These are phyloP conservation scores for Hypholoma sublateritium DNA, from an alignment of 768 basidiomycete genomes.

Conservation along the genomic window DNA sequence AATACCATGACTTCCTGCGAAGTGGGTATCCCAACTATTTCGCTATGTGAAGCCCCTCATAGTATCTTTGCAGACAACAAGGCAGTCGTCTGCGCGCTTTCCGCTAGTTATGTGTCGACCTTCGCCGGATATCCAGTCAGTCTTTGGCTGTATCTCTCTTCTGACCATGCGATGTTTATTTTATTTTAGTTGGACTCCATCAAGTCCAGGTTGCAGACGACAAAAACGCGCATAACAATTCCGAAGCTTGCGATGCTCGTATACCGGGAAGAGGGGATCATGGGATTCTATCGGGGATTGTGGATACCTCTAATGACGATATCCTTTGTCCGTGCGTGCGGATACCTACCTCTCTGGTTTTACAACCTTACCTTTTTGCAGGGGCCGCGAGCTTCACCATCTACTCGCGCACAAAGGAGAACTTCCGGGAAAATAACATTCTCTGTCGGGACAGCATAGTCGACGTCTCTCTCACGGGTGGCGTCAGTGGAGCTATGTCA, in stretches of 20 bases:
- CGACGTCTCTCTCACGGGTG: conserved; percentile 76
- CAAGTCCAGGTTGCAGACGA: conserved; percentile 91
- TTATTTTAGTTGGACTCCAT: conserved; percentile 78
- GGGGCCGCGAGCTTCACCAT: conserved; percentile 92
- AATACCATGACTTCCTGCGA: conserved; percentile 65
- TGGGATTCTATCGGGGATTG: conserved; percentile 87
- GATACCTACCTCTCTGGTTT: conserved; percentile 1
- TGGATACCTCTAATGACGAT: conserved; percentile 96
- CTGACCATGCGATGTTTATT: neutral
- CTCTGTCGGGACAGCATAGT: conserved; percentile 58
- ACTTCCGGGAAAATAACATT: conserved; percentile 57
- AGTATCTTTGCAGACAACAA: conserved; percentile 61
- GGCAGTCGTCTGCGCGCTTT: conserved; percentile 86
- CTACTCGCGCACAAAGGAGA: conserved; percentile 82
- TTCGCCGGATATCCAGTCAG: conserved; percentile 85
- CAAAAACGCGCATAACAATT: conserved; percentile 72
- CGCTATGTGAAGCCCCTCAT: conserved; percentile 1
- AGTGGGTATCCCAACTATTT: conserved; percentile 34
- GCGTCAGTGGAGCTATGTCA: conserved; percentile 83
- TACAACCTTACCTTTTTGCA: conserved; percentile 25
- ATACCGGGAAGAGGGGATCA: conserved; percentile 82
- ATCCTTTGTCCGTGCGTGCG: conserved; percentile 77
- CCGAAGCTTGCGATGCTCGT: conserved; percentile 69
- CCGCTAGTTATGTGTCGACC: conserved; percentile 90
- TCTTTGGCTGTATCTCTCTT: conserved; percentile 21